Evolutionary conservation across 1,284 basidiomycete genomes (phyloP), one percentile per base, ranked within the genome.

Genomic region (Boletus mariae): DNA sequence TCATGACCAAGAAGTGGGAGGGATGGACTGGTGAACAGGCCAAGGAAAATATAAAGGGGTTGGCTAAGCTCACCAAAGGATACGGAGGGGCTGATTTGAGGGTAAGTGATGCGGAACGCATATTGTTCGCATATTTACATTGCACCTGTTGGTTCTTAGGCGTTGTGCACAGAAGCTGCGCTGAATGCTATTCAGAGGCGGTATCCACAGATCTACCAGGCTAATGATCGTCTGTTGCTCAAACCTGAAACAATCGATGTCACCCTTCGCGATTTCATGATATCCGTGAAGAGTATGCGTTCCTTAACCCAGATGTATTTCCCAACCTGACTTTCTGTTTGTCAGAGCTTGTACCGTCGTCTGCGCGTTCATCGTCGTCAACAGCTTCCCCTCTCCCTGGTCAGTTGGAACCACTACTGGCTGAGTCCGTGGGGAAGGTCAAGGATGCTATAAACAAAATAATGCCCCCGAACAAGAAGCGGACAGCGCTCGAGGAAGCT

Each of bases 151-250:
- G 49, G 40, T 2, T 15, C 50, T 25, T 64, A 95, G 90, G 94
- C 94, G 0, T 73, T 98, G 7, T 96, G 94, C 62, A 99, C 97
- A 1, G 97, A 99, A 73, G 94, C 97, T 7, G 92, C 96, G 1
- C 73, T 99, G 59, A 98, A 98, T 65, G 96, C 97, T 1, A 90
- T 99, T 26, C 97, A 99, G 68, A 78, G 97, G 50, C 79, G 90
- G 45, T 99, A 99, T 69, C 97, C 97, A 0, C 97, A 99, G 68
- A 97, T 99, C 51, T 99, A 99, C 78, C 89, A 92, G 73, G 90
- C 92, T 2, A 84, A 80, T 29, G 94, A 99, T 58, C 80, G 97
- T 6, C 73, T 99, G 11, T 67, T 94, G 42, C 78, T 99, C 47
- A 83, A 94, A 56, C 92, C 95, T 1, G 87, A 92, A 61, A 87